Evolutionary conservation across 2,329 filamentous ascomycete genomes (phyloP).

Genomic region (Emergomyces africanus): DNA sequence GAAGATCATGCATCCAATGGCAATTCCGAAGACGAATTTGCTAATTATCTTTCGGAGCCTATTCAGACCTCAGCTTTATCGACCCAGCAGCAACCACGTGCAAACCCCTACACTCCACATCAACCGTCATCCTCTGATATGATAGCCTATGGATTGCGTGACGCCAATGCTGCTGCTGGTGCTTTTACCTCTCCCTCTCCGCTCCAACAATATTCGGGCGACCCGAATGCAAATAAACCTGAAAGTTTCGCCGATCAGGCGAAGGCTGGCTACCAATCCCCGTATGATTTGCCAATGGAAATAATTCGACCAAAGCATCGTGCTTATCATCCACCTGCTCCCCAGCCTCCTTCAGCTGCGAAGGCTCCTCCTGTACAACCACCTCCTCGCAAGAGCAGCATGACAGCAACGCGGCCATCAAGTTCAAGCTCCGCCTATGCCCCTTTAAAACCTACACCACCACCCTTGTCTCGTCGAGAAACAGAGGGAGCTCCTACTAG

Average conservation of each 20-base stretch:
- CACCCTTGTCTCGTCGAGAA: slow-evolving; percentile 9
- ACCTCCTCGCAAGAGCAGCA: slow-evolving; percentile 52
- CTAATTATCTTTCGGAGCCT: not conserved
- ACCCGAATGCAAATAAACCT: slow-evolving; percentile 32
- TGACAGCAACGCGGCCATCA: slow-evolving; percentile 27
- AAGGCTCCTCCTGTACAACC: slow-evolving; percentile 36
- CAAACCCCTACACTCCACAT: slow-evolving; percentile 40
- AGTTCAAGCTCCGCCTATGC: slow-evolving; percentile 4
- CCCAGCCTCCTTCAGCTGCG: slow-evolving; percentile 27
- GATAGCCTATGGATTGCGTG: slow-evolving; percentile 16
- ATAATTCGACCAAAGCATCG: slow-evolving; percentile 46
- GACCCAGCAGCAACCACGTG: not conserved
- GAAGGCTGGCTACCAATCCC: slow-evolving; percentile 85
- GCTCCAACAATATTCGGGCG: not conserved
- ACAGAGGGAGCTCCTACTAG: slow-evolving; percentile 15
- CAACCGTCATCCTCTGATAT: slow-evolving; percentile 38
- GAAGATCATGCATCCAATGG: slow-evolving; percentile 20
- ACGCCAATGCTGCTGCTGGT: not conserved
- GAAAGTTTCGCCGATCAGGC: slow-evolving; percentile 85
- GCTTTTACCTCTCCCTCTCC: not conserved
- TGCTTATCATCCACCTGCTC: slow-evolving; percentile 17
- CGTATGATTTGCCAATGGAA: slow-evolving; percentile 90
- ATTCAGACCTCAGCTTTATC: not conserved
- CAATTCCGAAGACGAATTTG: slow-evolving; percentile 37
- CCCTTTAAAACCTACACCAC: slow-evolving; percentile 1